phyloP scores from a whole-genome alignment of 768 basidiomycete species.

The Amanita jacksonii region DNA sequence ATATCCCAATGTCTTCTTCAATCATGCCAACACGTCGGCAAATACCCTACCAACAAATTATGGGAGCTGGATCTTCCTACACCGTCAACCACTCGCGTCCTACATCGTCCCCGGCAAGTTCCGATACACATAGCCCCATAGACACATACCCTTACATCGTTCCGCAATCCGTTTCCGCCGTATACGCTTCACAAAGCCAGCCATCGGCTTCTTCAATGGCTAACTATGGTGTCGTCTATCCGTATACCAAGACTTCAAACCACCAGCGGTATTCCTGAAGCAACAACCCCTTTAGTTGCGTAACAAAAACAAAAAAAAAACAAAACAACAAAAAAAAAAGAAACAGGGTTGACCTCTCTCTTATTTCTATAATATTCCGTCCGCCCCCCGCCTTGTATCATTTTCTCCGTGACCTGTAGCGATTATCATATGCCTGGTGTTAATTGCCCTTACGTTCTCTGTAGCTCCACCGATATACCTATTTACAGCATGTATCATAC shows the following conservation, averaged over 20 bases:
- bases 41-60: constrained; percentile 20
- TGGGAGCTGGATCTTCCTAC: constrained; percentile 10
- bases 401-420: too few relatives aligned
- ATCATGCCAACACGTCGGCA: constrained; percentile 21
- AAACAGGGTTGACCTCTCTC: too few relatives aligned
- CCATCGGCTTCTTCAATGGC: constrained; percentile 8
- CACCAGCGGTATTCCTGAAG: neutral
- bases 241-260: constrained; percentile 1
- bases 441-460: too few relatives aligned
- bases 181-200: constrained; percentile 6
- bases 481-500: too few relatives aligned
- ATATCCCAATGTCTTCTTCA: constrained; percentile 19
- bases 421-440: too few relatives aligned
- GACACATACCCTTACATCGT: constrained; percentile 27
- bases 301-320: too few relatives aligned
- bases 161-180: constrained; percentile 13
- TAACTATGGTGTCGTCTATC: constrained; percentile 1
- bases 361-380: too few relatives aligned
- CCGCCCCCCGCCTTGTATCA: too few relatives aligned
- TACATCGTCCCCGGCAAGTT: constrained; percentile 26
- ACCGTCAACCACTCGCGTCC: constrained; percentile 17
- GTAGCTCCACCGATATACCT: too few relatives aligned
- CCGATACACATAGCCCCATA: constrained; percentile 25
- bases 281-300: too few relatives aligned
- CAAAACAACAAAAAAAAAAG: too few relatives aligned